A percentile compares a stretch with the other conserved stretches of the same genome.
Conservation (phyloP, 2,329 filamentous ascomycete species). For the Fusarium marasasianum region DNA sequence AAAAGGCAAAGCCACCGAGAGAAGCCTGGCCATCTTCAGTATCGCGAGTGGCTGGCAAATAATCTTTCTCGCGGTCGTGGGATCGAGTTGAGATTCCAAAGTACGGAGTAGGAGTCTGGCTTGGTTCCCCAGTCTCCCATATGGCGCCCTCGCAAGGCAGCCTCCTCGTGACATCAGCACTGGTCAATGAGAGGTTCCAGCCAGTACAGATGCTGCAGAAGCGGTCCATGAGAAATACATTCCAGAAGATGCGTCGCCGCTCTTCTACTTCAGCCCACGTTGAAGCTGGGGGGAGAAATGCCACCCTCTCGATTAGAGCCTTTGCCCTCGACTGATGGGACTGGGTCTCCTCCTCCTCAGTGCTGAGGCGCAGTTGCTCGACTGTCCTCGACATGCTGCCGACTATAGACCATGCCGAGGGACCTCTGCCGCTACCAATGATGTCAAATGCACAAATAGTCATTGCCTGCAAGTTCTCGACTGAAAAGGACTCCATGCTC, state of each 20-base stretch:
- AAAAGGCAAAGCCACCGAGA: slow-evolving; percentile 54
- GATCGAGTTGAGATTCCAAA: slow-evolving; percentile 52
- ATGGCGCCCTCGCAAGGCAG: slow-evolving; percentile 52
- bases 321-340: slow-evolving; percentile 26
- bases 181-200: slow-evolving; percentile 45
- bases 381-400: slow-evolving; percentile 52
- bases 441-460: slow-evolving; percentile 50
- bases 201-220: slow-evolving; percentile 54
- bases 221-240: slow-evolving; percentile 52
- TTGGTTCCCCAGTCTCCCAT: slow-evolving; percentile 50
- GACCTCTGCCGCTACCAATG: slow-evolving; percentile 48
- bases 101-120: slow-evolving; percentile 50
- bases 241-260: slow-evolving; percentile 53
- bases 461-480: slow-evolving; percentile 48
- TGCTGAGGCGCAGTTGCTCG: slow-evolving; percentile 50
- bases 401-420: slow-evolving; percentile 51
- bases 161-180: slow-evolving; percentile 49
- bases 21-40: slow-evolving; percentile 34
- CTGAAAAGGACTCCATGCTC: slow-evolving; percentile 49
- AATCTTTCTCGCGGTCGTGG: slow-evolving; percentile 31
- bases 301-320: slow-evolving; percentile 44
- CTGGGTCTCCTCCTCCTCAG: slow-evolving; percentile 46
- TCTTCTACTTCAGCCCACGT: slow-evolving; percentile 52
- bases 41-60: not conserved
- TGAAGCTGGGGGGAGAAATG: slow-evolving; percentile 45